phyloP scores from a whole-genome alignment of 345 rosid species.

The thale cress (Arabidopsis thaliana) region TAIR10.1 NC_003075.7:9198501-9199000 shows the following conservation, averaged over 20 bases:
- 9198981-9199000: slow-evolving; percentile 79
- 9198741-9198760: slow-evolving; percentile 88
- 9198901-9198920: slow-evolving; percentile 86
- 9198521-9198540: slow-evolving; percentile 91
- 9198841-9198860: slow-evolving; percentile 88
- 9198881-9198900: slow-evolving; percentile 75
- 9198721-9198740: slow-evolving; percentile 90
- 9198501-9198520: slow-evolving; percentile 96
- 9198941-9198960: slow-evolving; percentile 78
- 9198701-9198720: slow-evolving; percentile 82
- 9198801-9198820: slow-evolving; percentile 89
- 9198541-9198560: slow-evolving; percentile 93
- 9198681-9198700: slow-evolving; percentile 83
- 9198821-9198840: slow-evolving; percentile 94
- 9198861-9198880: slow-evolving; percentile 91
- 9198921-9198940: slow-evolving; percentile 82
- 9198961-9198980: slow-evolving; percentile 62
- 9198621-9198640: slow-evolving; percentile 99
- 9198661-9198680: slow-evolving; percentile 90
- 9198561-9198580: slow-evolving; percentile 96
- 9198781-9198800: slow-evolving; percentile 95
- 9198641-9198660: slow-evolving; percentile 95
- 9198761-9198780: slow-evolving; percentile 90
- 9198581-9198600: slow-evolving; percentile 84
- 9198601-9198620: slow-evolving; percentile 75